Evolutionary conservation across 345 rosid genomes (phyloP), one percentile per base, ranked within the genome.

Genomic region (Arabis alpina): DNA sequence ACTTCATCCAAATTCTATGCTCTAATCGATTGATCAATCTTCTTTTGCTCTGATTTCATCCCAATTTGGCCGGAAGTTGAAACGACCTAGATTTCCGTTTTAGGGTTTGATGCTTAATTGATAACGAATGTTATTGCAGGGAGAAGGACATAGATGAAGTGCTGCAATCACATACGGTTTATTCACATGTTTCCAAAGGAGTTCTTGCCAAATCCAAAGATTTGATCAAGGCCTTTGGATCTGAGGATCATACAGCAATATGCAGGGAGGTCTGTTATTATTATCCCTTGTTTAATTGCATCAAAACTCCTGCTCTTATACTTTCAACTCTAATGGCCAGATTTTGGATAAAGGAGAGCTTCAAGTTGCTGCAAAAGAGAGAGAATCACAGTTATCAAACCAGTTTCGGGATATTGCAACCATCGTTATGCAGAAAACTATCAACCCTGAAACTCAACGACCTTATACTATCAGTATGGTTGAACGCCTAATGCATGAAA

Each of bases 71-170:
- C 1, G 32, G 32, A 28, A 28, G 32, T 28, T 28, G 32, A 28
- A 28, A 28, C 32, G 36, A 34, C 37, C 36, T 32, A 4, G 40
- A 36, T 36, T 36, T 36, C 40, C 10, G 40, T 36, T 36, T 36
- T 36, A 36, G 27, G 27, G 54, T 47, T 73, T 40, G 39, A 10
- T 64, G 43, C 10, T 12, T 6, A 34, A 5, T 34, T 34, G 37
- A 47, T 57, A 3, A 2, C 8, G 55, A 25, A 62, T 32, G 25
- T 39, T 63, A 2, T 12, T 81, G 75, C 79, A 91, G 96, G 10
- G 99, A 94, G 86, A 94, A 89, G 61, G 99, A 94, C 76, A 72
- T 94, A 66, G 97, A 94, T 53, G 99, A 94, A 84, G 99, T 91
- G 19, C 73, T 91, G 78, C 99, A 94, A 76, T 94, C 99, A 2